Evolutionary conservation across 148 eudicot genomes (phyloP).

Genomic region (Rheum nobile): DNA sequence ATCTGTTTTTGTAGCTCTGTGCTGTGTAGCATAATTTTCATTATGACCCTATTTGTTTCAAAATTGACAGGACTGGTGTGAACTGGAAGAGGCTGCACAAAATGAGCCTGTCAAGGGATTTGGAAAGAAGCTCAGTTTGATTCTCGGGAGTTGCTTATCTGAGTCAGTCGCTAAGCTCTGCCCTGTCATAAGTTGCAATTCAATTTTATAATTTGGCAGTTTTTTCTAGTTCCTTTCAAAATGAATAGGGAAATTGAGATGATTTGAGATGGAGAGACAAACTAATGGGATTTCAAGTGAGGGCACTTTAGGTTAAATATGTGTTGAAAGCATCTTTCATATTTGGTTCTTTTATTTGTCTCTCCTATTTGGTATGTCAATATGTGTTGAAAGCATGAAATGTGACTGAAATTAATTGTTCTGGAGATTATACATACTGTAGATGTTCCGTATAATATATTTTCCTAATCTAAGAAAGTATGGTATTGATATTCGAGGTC

Average conservation of each 20-base stretch:
- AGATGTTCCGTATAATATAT: not conserved
- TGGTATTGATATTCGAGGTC: not conserved
- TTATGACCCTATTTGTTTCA: not conserved
- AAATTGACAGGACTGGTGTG: slow-evolving; percentile 64
- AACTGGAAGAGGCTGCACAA: slow-evolving; percentile 58
- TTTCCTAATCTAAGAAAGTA: not conserved
- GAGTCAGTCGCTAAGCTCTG: slow-evolving; percentile 40
- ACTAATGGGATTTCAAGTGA: not conserved
- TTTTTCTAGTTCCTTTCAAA: not conserved
- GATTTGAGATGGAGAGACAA: not conserved
- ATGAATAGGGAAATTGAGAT: not conserved
- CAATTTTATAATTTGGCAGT: not conserved
- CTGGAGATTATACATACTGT: not conserved
- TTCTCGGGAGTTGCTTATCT: slow-evolving; percentile 45
- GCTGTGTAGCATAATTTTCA: not conserved
- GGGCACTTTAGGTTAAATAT: not conserved
- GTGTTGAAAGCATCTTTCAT: not conserved
- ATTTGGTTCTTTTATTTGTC: not conserved
- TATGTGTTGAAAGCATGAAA: too few relatives aligned
- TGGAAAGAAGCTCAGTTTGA: slow-evolving; percentile 74
- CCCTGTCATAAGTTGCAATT: not conserved
- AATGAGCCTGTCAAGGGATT: slow-evolving; percentile 54
- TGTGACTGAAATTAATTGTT: not conserved
- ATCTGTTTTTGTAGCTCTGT: not conserved
- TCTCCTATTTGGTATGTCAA: not conserved